phyloP scores from a whole-genome alignment of 108 stramenopile genomes.

The Nitzschia palea region DNA sequence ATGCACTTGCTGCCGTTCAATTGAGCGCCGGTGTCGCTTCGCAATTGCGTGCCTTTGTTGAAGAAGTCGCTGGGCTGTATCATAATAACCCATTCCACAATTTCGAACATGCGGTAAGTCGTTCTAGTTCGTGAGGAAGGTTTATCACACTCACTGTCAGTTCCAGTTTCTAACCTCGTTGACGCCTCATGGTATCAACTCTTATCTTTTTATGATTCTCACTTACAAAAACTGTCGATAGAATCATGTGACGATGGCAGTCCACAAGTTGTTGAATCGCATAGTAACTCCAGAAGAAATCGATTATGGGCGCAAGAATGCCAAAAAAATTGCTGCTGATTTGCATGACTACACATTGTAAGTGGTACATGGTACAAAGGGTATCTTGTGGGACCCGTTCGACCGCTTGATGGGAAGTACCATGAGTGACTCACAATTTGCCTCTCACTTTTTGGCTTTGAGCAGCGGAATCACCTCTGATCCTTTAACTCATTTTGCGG shows the following conservation, averaged over 20 bases:
- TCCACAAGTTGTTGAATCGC: conserved; percentile 41
- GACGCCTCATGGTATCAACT: too few relatives aligned
- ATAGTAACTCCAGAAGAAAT: conserved; percentile 19
- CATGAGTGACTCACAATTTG: not conserved
- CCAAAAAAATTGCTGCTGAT: not conserved
- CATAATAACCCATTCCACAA: conserved; percentile 31
- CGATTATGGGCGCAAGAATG: conserved; percentile 7
- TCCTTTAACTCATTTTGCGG: conserved; percentile 35
- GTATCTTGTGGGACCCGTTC: not conserved
- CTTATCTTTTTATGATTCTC: too few relatives aligned
- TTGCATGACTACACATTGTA: conserved; percentile 45
- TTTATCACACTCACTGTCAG: not conserved
- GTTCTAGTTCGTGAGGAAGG: too few relatives aligned
- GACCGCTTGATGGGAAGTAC: not conserved
- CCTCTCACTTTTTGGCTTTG: not conserved
- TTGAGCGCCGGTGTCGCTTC: not conserved
- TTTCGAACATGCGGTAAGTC: conserved; percentile 19
- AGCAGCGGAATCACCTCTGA: conserved; percentile 51
- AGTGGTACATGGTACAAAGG: not conserved
- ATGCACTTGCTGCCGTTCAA: not conserved
- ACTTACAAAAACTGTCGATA: too few relatives aligned
- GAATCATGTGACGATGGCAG: conserved; percentile 40
- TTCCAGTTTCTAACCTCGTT: not conserved
- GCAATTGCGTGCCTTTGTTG: conserved; percentile 16
- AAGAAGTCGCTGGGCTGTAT: conserved; percentile 12